These are phyloP conservation scores for Boletus subparvulus DNA, from an alignment of 768 basidiomycete species.

Conservation along the genomic window DNA sequence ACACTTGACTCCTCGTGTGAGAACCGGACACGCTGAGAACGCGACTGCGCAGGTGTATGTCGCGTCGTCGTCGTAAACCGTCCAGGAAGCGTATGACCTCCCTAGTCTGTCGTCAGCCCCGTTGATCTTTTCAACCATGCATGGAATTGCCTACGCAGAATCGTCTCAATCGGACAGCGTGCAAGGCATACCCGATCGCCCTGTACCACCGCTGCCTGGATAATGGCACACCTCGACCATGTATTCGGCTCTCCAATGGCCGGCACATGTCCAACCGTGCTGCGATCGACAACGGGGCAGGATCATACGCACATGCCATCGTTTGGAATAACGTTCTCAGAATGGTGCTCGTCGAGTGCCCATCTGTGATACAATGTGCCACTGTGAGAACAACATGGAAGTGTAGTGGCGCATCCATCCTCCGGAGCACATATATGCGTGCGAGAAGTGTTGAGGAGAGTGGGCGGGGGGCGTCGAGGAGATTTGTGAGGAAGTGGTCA, in stretches of 20 bases:
- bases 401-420: background rate
- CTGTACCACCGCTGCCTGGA: background rate
- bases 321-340: background rate
- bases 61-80: too few species aligned
- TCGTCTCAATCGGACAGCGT: background rate
- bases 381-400: background rate
- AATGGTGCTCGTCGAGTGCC: background rate
- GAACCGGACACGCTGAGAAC: background rate
- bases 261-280: background rate
- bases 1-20: background rate
- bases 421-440: background rate
- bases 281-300: background rate
- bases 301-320: background rate
- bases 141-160: background rate
- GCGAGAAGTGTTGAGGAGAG: background rate
- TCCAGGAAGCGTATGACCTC: background rate
- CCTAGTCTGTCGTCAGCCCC: background rate
- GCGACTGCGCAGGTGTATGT: too few species aligned
- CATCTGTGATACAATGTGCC: background rate
- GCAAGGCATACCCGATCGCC: background rate
- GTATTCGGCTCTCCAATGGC: background rate
- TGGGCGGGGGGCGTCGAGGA: background rate
- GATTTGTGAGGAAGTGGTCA: background rate
- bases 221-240: background rate
- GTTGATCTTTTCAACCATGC: background rate